Conservation (phyloP, 371 early-diverging fungal species). For the Encephalitozoon romaleae region DNA sequence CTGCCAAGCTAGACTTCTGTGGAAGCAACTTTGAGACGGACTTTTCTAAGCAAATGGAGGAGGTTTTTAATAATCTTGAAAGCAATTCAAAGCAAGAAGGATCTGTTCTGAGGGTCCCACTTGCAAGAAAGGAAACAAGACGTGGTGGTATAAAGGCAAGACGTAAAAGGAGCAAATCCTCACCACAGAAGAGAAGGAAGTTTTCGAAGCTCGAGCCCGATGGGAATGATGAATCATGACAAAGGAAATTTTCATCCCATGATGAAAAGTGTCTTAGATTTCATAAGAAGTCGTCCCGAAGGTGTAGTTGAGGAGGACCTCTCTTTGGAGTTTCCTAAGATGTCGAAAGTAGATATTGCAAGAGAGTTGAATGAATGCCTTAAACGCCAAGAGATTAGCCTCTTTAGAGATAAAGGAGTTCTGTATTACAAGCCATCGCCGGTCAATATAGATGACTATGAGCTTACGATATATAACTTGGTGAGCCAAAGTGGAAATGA, state of each 20-base stretch:
- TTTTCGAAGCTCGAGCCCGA: not conserved
- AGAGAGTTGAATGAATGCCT: constrained; percentile 39
- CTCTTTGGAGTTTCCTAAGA: constrained; percentile 28
- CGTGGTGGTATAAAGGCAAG: not conserved
- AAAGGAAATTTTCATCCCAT: constrained; percentile 5
- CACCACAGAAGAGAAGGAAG: not conserved
- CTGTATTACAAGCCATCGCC: constrained; percentile 40
- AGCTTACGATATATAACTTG: constrained; percentile 49
- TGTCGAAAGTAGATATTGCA: constrained; percentile 48
- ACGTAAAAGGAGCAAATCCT: not conserved
- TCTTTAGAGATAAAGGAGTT: constrained; percentile 37
- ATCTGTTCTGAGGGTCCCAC: not conserved
- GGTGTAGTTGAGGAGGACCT: constrained; percentile 57
- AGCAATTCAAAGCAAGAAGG: not conserved
- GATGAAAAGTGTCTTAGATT: constrained; percentile 45
- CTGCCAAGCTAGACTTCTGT: not conserved
- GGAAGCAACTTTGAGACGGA: not conserved
- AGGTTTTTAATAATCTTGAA: not conserved
- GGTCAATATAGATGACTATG: constrained; percentile 39
- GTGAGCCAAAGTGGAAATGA: constrained; percentile 43
- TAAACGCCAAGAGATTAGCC: constrained; percentile 43
- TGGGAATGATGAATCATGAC: not conserved
- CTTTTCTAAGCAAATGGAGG: not conserved
- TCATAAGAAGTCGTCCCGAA: constrained; percentile 44
- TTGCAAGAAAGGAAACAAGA: not conserved